Base-by-base conservation (phyloP, 768 basidiomycete genomes). In the Tulasnella sp. region DNA sequence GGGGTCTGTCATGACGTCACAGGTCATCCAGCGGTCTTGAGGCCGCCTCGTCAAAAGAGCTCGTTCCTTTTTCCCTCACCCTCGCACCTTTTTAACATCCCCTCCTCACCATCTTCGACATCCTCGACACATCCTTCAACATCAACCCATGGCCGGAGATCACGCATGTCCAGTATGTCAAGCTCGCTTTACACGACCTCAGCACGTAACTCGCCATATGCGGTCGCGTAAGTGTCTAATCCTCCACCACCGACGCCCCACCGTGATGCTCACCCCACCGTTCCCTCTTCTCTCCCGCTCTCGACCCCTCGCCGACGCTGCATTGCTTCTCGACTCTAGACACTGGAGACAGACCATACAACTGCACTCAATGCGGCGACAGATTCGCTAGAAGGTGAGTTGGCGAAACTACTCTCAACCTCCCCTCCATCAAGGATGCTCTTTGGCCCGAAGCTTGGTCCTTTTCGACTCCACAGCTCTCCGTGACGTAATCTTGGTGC, bases 181-280 rank as follows among this genome's bases (percentile, higher is more conserved):
- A 80, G 92, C 94, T 0, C 94, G 93, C 0, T 95, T 95, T 81
- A 95, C 94, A 32, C 88, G 93, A 74, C 93, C 93, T 39, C 93
- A 95, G 82, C 93, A 95, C 89, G 94, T 95, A 70, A 92, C 93
- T 0, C 86, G 93, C 73, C 94, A 94, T 84, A 94, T 95, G 93
- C 90, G 93, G 84, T 94, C 93, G 81, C 93, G 77, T 79, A 73
- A 11, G 74, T 78, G 32, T 26, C 32, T 40, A 70, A 39, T 44
- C 61, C 61, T 35, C 11, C 29, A 23, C 26, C 61, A 69, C 37
- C 37, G 39, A 48, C 48, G 77, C 71, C 77, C 77, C 77, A 48
- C 44, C 70, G 18, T 72, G n/a, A 32, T 61, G 57, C 57, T 67
- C 29, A 78, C 77, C 71, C 77, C 69, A 71, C 69, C 75, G 48